Base-by-base conservation (phyloP, 1,139 yeast genomes). In the Geotrichum histeridarum region DNA sequence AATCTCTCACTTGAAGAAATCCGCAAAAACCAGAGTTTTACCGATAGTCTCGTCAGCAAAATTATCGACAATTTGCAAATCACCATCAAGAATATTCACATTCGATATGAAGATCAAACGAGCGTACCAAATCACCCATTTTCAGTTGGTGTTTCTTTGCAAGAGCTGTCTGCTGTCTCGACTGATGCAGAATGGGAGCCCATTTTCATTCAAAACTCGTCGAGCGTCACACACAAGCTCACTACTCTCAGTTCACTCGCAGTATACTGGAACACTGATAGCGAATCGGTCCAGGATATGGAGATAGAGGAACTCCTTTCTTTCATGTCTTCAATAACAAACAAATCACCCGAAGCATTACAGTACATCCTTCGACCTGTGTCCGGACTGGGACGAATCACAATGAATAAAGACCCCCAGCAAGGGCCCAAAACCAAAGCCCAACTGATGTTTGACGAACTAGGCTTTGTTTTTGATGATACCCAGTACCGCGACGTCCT, bases 21-120 rank as follows among this genome's bases (percentile, higher is more conserved):
- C 48, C 74, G 80, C 30, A 73, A 76, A 58, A 84, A 84, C 65
- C 94, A 88, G 67, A 77, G 89, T 38, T 93, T 93, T 67, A 84
- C 96, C 3, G 96, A 91, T 63, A 84, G 93, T 44, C 75, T 94
- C 59, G 78, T 90, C 4, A 87, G 96, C 1, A 93, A 93, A 68
- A 84, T 93, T 60, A 85, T 93, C 41, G 99, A 94, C 69, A 94
- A 94, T 64, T 73, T 94, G 54, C 99, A 94, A 67, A 80, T 94
- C n/a, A 88, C 95, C 0, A 88, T 94, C 59, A 86, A 84, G 64
- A 89, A 89, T 65, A 93, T 94, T 57, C 99, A 94, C 69, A 70
- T 94, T 15, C 78, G 99, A 56, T 93, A 91, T 65, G 99, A 94
- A 67, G 99, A 94, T 70, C 79, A 76, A 49, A 61, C 61, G 4